Evolutionary conservation across 2,329 filamentous ascomycete species (phyloP), one percentile per base, ranked within the genome.

Genomic region (Monilinia aucupariae): DNA sequence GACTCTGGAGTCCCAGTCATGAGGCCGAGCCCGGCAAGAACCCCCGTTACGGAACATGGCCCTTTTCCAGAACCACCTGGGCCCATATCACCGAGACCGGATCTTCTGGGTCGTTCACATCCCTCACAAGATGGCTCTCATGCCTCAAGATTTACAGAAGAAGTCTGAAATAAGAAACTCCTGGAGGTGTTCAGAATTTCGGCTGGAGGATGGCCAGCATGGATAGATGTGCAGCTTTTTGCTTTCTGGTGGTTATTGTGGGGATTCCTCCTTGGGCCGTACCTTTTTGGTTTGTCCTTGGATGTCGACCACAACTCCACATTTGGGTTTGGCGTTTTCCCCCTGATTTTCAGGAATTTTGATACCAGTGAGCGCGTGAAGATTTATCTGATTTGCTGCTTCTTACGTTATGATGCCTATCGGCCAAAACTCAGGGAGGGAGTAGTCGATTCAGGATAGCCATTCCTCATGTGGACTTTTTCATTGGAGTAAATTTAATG

Each of bases 21-120:
- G 71, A 80, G 85, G 65, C 81, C 83, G n/a, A 83, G 86, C n/a
- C 87, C 87, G 20, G 85, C 82, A 22, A 81, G 85, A 61, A 85
- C 83, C 4, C 83, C 86, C 0, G 76, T 88, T 20, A 81, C 82
- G 63, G 81, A 83, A 64, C 77, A 81, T 56, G 79, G 78, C 30
- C 81, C 82, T 0, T 82, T 59, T 25, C 15, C 48, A 34, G 66
- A 67, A 13, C 60, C 64, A 10, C 66, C 68, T 34, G 53, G 67
- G 25, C 60, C 65, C 22, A 62, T 64, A 58, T 68, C 68, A 22
- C 67, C 59, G 25, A 66, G 67, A 45, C 71, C 70, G 25, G 74
- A 74, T 65, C 61, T 64, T 9, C 69, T 79, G 25, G 77, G 78
- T 17, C 71, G 78, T 49, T 78, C 76, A 62, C 75, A 76, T 64